These are phyloP conservation scores for Nicotiana obtusifolia DNA, from an alignment of 257 asterid species.

Conservation along the genomic window DNA sequence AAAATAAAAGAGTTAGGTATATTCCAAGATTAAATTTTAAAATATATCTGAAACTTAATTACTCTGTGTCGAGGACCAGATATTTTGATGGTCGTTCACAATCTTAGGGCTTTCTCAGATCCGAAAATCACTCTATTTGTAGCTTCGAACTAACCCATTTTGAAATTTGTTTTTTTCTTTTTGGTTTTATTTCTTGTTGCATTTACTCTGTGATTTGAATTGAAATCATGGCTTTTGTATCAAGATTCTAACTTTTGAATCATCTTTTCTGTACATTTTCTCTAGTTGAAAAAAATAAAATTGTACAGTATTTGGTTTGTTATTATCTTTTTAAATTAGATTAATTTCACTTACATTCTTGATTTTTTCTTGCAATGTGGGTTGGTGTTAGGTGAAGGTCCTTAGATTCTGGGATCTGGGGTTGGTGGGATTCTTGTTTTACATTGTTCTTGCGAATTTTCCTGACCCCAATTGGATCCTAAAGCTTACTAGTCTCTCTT, in stretches of 20 bases:
- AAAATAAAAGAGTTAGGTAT: background rate
- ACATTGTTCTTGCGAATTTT: background rate
- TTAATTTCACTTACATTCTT: conserved; percentile 5
- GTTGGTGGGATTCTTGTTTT: conserved; percentile 14
- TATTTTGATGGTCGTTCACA: conserved; percentile 27
- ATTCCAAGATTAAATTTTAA: conserved; percentile 1
- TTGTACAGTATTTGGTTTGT: background rate
- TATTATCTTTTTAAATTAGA: conserved; percentile 8
- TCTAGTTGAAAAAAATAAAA: background rate
- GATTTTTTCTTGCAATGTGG: conserved; percentile 43
- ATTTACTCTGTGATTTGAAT: conserved; percentile 17
- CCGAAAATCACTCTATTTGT: conserved; percentile 36
- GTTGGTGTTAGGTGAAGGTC: conserved; percentile 26
- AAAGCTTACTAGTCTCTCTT: conserved; percentile 11
- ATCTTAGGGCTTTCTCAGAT: conserved; percentile 35
- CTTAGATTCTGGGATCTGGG: conserved; percentile 39
- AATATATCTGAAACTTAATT: background rate
- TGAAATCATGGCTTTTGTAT: conserved; percentile 15
- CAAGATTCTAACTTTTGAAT: conserved; percentile 15
- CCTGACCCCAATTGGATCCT: conserved; percentile 13
- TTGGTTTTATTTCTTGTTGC: background rate
- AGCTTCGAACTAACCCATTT: conserved; percentile 5
- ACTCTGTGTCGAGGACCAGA: background rate
- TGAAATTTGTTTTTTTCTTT: background rate
- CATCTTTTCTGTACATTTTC: background rate